phyloP scores from a whole-genome alignment of 768 basidiomycete genomes.

The Asterophora parasitica region DNA sequence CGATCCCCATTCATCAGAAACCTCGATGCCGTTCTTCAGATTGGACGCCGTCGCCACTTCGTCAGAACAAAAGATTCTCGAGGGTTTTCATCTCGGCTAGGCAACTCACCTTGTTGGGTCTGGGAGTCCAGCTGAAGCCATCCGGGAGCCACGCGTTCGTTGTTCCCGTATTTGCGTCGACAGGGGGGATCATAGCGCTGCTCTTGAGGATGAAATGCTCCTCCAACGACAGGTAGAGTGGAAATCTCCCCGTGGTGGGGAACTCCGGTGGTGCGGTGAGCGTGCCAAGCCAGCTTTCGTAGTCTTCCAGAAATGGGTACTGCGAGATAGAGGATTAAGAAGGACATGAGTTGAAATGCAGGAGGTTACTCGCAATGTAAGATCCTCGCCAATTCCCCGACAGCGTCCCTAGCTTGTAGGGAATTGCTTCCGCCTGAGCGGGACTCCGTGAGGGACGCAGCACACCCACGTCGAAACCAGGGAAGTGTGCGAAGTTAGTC shows the following conservation, averaged over 20 bases:
- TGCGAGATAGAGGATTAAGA: conserved; percentile 15
- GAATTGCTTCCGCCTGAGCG: conserved; percentile 17
- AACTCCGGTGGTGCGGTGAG: conserved; percentile 29
- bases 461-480: conserved; percentile 20
- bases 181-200: conserved; percentile 28
- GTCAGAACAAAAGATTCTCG: conserved; percentile 26
- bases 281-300: conserved; percentile 31
- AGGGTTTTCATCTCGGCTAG: conserved; percentile 18
- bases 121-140: conserved; percentile 30
- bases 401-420: conserved; percentile 40
- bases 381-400: conserved; percentile 49
- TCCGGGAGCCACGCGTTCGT: conserved; percentile 44
- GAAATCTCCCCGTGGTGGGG: conserved; percentile 33
- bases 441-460: neutral
- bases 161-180: conserved; percentile 30
- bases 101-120: conserved; percentile 41
- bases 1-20: conserved; percentile 30
- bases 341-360: neutral
- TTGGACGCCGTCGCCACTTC: conserved; percentile 39
- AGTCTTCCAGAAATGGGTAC: conserved; percentile 36
- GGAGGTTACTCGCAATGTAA: conserved; percentile 32
- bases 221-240: conserved; percentile 44
- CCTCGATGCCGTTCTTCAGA: conserved; percentile 46
- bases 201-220: conserved; percentile 42
- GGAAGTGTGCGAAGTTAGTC: conserved; percentile 35